phyloP scores from a whole-genome alignment of 441 rosid species.

The Rhodomyrtus psidioides region DNA sequence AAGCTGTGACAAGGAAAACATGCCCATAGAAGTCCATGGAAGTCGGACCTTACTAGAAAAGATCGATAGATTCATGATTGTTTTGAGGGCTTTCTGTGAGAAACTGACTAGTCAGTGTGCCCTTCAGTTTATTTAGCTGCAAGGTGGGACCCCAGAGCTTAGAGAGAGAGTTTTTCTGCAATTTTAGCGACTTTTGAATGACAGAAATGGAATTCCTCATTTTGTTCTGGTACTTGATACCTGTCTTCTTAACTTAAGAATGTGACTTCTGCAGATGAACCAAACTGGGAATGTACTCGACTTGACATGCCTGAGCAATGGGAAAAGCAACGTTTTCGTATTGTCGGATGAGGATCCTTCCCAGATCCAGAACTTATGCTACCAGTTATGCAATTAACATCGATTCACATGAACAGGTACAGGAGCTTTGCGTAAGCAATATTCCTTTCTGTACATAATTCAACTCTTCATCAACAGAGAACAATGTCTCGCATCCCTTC shows the following conservation, averaged over 20 bases:
- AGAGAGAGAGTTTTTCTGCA: not conserved
- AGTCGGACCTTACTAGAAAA: not conserved
- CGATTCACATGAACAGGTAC: not conserved
- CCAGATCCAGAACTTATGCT: constrained; percentile 39
- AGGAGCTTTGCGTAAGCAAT: not conserved
- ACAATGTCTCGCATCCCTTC: not conserved
- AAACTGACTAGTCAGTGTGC: not conserved
- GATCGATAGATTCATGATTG: not conserved
- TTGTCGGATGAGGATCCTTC: constrained; percentile 14
- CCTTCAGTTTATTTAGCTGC: not conserved
- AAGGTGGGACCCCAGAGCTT: not conserved
- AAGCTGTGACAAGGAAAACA: not conserved
- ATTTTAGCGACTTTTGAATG: not conserved
- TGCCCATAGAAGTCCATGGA: not conserved
- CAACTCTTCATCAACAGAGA: not conserved
- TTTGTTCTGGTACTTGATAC: not conserved
- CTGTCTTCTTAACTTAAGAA: not conserved
- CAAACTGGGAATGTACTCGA: constrained; percentile 38
- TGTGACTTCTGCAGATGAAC: constrained; percentile 36
- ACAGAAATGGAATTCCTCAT: not conserved
- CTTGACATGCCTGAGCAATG: constrained; percentile 52
- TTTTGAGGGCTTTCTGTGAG: not conserved
- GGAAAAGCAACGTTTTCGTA: constrained; percentile 30
- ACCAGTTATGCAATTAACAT: constrained; percentile 49
- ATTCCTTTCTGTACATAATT: not conserved